phyloP scores from a whole-genome alignment of 2,329 filamentous ascomycete species.

The Diaporthe amygdali region DNA sequence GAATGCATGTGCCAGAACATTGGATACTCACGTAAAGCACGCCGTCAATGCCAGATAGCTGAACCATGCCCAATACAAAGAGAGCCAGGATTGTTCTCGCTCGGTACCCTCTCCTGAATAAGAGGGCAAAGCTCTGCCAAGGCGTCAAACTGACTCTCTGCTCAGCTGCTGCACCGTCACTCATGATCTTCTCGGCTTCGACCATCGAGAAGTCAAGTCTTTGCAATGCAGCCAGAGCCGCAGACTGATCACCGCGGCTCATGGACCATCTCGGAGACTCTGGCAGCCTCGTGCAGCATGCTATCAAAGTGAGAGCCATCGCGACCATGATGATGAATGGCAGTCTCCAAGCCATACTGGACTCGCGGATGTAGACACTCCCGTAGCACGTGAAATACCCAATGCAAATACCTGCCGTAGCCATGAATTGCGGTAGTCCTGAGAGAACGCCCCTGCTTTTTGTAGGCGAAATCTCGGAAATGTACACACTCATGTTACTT shows the following conservation, averaged over 20 bases:
- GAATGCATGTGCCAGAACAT: background rate
- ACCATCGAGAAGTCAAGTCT: conserved; percentile 47
- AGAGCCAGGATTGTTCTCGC: conserved; percentile 55
- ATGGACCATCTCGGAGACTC: conserved; percentile 65
- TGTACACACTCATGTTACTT: conserved; percentile 62
- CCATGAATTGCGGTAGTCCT: conserved; percentile 57
- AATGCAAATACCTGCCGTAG: conserved; percentile 52
- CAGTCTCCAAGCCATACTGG: conserved; percentile 59
- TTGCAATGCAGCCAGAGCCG: conserved; percentile 49
- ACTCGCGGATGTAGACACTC: conserved; percentile 46
- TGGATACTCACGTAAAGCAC: conserved; percentile 58
- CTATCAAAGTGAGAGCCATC: conserved; percentile 45
- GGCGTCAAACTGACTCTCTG: conserved; percentile 36
- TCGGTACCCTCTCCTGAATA: conserved; percentile 47
- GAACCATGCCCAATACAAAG: conserved; percentile 64
- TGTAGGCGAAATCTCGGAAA: conserved; percentile 65
- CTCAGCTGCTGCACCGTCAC: conserved; percentile 25
- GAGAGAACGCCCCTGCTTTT: conserved; percentile 54
- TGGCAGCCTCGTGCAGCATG: conserved; percentile 49
- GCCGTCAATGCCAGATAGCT: conserved; percentile 67
- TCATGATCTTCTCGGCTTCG: conserved; percentile 53
- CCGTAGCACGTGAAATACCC: conserved; percentile 69
- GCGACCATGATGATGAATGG: conserved; percentile 56
- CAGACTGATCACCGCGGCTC: conserved; percentile 47
- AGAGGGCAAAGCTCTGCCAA: conserved; percentile 37